Percentiles rank a stretch among this genome's conserved stretches.
These are phyloP conservation scores for Rhododendron mucronatum DNA, from an alignment of 148 eudicot genomes.

Conservation along the genomic window DNA sequence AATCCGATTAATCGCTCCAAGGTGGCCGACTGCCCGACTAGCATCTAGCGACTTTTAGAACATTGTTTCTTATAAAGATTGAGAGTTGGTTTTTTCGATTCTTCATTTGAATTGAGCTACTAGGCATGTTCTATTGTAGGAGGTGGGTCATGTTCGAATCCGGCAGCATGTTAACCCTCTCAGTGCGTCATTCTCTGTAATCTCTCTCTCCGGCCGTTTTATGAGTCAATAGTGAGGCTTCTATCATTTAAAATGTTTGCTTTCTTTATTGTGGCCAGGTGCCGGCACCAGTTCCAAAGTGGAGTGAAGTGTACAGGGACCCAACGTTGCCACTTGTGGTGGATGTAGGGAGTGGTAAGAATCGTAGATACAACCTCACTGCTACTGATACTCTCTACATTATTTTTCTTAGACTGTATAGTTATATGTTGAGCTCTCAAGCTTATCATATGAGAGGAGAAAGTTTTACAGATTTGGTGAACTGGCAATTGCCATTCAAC, in stretches of 20 bases:
- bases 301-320: slow-evolving; percentile 71
- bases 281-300: slow-evolving; percentile 70
- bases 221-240: background rate
- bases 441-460: background rate
- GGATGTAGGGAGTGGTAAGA: slow-evolving; percentile 87
- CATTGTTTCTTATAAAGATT: background rate
- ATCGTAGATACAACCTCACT: background rate
- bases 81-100: background rate
- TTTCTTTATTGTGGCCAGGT: slow-evolving; percentile 39
- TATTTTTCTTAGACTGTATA: background rate
- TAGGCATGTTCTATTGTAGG: slow-evolving; percentile 35
- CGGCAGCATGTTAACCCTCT: slow-evolving; percentile 99
- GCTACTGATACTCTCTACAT: background rate
- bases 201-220: background rate
- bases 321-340: slow-evolving; percentile 69
- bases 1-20: too few relatives aligned
- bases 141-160: slow-evolving; percentile 68
- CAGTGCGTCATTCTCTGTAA: slow-evolving; percentile 44
- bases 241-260: background rate
- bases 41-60: too few relatives aligned
- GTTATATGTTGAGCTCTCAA: background rate
- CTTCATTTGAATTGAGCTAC: background rate
- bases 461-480: background rate
- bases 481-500: background rate
- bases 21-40: too few relatives aligned